phyloP scores from a whole-genome alignment of 2,329 filamentous ascomycete species.

The Fusarium subglutinans region DNA sequence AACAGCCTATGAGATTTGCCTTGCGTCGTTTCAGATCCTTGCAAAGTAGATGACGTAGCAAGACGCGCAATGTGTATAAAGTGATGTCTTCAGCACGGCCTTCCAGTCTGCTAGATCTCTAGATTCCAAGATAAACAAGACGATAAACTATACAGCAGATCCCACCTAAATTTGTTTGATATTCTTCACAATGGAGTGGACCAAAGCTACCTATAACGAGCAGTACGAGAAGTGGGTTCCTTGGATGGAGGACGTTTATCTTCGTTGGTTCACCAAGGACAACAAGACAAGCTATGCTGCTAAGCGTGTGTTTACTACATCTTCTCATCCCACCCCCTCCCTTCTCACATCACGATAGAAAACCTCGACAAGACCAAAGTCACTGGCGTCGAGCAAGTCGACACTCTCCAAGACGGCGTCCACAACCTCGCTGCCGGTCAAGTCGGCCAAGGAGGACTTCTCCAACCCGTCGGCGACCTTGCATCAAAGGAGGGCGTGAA shows the following conservation, averaged over 20 bases:
- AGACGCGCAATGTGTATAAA: conserved; percentile 21
- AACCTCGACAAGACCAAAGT: conserved; percentile 75
- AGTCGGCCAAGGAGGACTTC: conserved; percentile 73
- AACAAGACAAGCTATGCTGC: conserved; percentile 79
- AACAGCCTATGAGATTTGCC: conserved; percentile 29
- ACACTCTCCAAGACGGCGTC: conserved; percentile 74
- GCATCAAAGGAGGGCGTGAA: conserved; percentile 72
- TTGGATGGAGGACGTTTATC: conserved; percentile 78
- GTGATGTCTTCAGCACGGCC: neutral
- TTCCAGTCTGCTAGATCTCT: neutral
- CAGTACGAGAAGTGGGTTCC: conserved; percentile 81
- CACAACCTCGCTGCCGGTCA: conserved; percentile 70
- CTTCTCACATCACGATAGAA: conserved; percentile 54
- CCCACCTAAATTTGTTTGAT: neutral
- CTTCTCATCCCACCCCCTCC: neutral
- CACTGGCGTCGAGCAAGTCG: conserved; percentile 72
- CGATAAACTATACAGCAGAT: neutral
- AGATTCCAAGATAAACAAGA: neutral
- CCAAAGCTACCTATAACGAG: conserved; percentile 71
- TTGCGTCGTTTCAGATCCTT: conserved; percentile 23
- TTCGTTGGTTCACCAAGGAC: conserved; percentile 78
- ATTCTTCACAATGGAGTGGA: conserved; percentile 59
- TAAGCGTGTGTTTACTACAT: conserved; percentile 61
- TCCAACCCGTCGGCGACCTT: conserved; percentile 70
- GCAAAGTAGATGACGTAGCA: conserved; percentile 36